Conservation (phyloP, 78 protist genomes). For the slime mould (Dictyostelium discoideum) region dicty_2.7 NC_007088.5:3983001-3983500, state of each 20-base stretch:
- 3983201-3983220: not conserved
- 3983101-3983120: not conserved
- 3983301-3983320: not conserved
- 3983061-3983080: not conserved
- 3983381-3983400: constrained; percentile 5
- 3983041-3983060: constrained; percentile 14
- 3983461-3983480: not conserved
- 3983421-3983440: not conserved
- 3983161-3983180: constrained; percentile 28
- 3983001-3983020: not conserved
- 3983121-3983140: not conserved
- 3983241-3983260: constrained; percentile 2
- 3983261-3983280: constrained; percentile 11
- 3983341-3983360: not conserved
- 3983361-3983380: constrained; percentile 14
- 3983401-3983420: not conserved
- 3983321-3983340: constrained; percentile 8
- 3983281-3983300: constrained; percentile 22
- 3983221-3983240: constrained; percentile 17
- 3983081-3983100: not conserved
- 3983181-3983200: constrained; percentile 12
- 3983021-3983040: not conserved
- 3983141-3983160: constrained; percentile 7
- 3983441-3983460: not conserved
- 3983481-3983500: not conserved